A percentile compares a stretch with the other conserved stretches of the same genome.
Evolutionary conservation across 495 filamentous ascomycete species (phyloP).

Genomic region (Bombardia bombarda): DNA sequence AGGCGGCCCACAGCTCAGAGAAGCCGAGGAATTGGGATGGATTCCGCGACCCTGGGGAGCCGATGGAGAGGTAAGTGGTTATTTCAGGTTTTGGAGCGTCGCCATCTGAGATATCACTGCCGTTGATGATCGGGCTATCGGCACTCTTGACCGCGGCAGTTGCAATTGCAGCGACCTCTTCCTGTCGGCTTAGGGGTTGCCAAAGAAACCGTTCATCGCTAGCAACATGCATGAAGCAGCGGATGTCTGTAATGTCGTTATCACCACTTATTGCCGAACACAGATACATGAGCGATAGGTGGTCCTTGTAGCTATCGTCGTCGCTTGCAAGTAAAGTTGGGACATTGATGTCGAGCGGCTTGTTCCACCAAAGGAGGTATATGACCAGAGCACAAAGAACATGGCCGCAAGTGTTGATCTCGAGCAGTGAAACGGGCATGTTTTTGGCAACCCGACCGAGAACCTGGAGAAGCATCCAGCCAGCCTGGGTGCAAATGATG

Average conservation of each 20-base stretch:
- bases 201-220: no score
- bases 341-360: constrained; percentile 6
- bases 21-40: constrained; percentile 1
- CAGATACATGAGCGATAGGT: constrained; percentile 4
- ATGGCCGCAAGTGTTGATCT: constrained; percentile 30
- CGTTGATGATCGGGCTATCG: no score
- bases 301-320: background rate
- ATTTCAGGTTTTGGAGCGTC: background rate
- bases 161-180: no score
- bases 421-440: constrained; percentile 24
- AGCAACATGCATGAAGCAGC: constrained; percentile 4
- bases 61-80: constrained; percentile 1
- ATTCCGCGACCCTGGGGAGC: background rate
- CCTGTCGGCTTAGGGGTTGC: no score
- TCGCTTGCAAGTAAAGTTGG: constrained; percentile 2
- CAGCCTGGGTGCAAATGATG: constrained; percentile 18
- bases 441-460: constrained; percentile 6
- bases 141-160: no score
- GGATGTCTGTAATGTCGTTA: constrained; percentile 4
- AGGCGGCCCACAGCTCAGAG: background rate
- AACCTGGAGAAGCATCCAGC: constrained; percentile 27
- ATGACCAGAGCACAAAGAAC: constrained; percentile 26
- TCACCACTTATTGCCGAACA: background rate
- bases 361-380: constrained; percentile 17
- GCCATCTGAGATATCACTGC: no score